These are phyloP conservation scores for Phialophora chinensis DNA, from an alignment of 2,329 filamentous ascomycete species.

Conservation along the genomic window DNA sequence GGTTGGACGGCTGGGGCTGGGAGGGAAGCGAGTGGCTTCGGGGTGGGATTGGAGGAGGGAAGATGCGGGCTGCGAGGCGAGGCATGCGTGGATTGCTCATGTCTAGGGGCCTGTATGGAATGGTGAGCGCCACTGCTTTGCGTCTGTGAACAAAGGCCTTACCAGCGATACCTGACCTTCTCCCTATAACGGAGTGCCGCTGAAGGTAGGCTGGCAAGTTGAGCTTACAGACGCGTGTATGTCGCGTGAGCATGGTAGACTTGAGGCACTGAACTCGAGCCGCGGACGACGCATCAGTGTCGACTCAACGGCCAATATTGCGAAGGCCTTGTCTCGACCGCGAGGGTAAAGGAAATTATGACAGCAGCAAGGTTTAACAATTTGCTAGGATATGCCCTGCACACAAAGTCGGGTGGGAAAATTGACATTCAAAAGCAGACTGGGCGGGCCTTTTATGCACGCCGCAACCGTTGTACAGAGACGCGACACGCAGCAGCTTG, in stretches of 20 bases:
- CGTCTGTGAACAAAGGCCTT: neutral
- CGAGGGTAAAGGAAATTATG: neutral
- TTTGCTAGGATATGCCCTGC: slow-evolving; percentile 12
- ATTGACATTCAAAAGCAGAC: slow-evolving; percentile 12
- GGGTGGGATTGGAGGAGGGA: slow-evolving; percentile 14
- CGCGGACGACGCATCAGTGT: neutral
- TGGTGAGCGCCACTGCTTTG: slow-evolving; percentile 1
- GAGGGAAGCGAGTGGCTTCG: neutral
- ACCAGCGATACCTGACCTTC: neutral
- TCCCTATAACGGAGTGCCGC: neutral
- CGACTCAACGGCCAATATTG: neutral
- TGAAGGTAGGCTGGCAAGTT: neutral
- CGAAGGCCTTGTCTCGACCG: neutral
- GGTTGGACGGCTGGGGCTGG: neutral
- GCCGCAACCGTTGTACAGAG: slow-evolving; percentile 20
- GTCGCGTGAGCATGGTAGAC: slow-evolving; percentile 4
- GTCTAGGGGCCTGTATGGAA: slow-evolving; percentile 1
- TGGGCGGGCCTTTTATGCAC: slow-evolving; percentile 7
- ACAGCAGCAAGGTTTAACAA: neutral
- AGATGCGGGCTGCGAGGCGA: slow-evolving; percentile 22
- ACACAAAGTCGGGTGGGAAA: neutral
- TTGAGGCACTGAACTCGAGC: neutral
- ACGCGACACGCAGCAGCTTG: slow-evolving; percentile 8
- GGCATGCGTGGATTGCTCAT: slow-evolving; percentile 25
- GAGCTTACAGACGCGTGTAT: neutral